Evolutionary conservation across 2,329 filamentous ascomycete species (phyloP).

Genomic region (Penicillium verrucosum): DNA sequence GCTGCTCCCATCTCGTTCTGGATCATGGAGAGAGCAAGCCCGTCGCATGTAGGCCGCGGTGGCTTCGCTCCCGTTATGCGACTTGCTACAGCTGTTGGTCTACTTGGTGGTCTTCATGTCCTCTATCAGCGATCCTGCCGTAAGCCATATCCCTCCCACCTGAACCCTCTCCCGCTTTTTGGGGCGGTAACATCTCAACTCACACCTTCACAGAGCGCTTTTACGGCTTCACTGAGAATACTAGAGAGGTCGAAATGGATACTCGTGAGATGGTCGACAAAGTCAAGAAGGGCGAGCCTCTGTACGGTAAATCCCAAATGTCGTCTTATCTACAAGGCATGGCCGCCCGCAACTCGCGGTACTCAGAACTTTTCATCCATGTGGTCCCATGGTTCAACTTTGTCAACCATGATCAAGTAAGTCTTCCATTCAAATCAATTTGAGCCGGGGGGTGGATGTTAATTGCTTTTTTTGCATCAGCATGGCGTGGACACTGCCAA

Average conservation of each 20-base stretch:
- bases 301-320: conserved; percentile 78
- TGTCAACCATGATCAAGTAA: conserved; percentile 79
- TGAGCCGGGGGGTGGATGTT: not conserved
- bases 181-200: conserved; percentile 4
- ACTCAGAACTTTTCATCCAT: conserved; percentile 78
- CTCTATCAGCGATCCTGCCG: conserved; percentile 80
- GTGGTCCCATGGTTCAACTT: conserved; percentile 97
- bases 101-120: conserved; percentile 75
- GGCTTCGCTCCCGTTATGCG: conserved; percentile 83
- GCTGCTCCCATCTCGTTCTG: conserved; percentile 71
- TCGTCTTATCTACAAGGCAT: conserved; percentile 91
- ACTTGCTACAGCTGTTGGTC: conserved; percentile 67
- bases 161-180: not conserved
- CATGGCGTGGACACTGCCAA: conserved; percentile 98
- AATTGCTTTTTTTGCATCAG: conserved; percentile 44
- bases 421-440: conserved; percentile 12
- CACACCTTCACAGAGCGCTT: conserved; percentile 67
- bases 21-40: conserved; percentile 77
- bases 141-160: conserved; percentile 53
- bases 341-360: conserved; percentile 86
- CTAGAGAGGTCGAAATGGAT: conserved; percentile 88
- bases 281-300: conserved; percentile 84
- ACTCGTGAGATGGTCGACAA: conserved; percentile 98
- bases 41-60: conserved; percentile 77
- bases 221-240: conserved; percentile 91